Evolutionary conservation across 1,284 basidiomycete species (phyloP).

Genomic region (Puccinia novopanici): DNA sequence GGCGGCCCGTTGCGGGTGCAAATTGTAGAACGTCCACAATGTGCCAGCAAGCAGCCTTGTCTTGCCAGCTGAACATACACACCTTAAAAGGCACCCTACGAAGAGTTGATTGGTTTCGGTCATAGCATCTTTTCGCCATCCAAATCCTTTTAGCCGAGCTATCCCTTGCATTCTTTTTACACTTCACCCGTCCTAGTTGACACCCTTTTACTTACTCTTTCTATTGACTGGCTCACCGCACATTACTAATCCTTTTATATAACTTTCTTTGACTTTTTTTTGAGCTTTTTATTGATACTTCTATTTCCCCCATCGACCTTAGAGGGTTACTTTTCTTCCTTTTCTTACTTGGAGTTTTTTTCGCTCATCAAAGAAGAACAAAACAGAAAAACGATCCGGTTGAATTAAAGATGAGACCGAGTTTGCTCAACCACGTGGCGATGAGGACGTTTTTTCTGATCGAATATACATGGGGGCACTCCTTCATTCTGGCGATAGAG

Average conservation of each 20-base stretch:
- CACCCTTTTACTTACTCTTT: not conserved
- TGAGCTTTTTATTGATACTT: not conserved
- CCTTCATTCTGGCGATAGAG: slow-evolving; percentile 45
- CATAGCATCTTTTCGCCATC: not conserved
- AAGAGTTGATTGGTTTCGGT: not conserved
- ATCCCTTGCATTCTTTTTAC: slow-evolving; percentile 2
- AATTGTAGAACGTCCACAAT: not conserved
- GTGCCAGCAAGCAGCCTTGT: not conserved
- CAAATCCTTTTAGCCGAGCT: not conserved
- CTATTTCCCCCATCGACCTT: not conserved
- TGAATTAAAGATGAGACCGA: not conserved
- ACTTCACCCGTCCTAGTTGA: not conserved
- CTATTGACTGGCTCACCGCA: slow-evolving; percentile 9
- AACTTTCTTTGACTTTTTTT: not conserved
- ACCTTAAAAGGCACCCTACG: not conserved
- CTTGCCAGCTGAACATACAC: not conserved
- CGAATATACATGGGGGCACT: slow-evolving; percentile 5
- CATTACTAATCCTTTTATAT: not conserved
- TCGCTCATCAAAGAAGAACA: not conserved
- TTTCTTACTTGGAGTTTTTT: not conserved
- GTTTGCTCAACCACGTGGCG: not conserved
- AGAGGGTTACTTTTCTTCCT: not conserved
- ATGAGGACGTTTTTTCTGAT: not conserved
- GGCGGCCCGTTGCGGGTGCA: not conserved
- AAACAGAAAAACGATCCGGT: not conserved